These are phyloP conservation scores for Monosporascus sp. DNA, from an alignment of 2,329 filamentous ascomycete species.

Conservation along the genomic window DNA sequence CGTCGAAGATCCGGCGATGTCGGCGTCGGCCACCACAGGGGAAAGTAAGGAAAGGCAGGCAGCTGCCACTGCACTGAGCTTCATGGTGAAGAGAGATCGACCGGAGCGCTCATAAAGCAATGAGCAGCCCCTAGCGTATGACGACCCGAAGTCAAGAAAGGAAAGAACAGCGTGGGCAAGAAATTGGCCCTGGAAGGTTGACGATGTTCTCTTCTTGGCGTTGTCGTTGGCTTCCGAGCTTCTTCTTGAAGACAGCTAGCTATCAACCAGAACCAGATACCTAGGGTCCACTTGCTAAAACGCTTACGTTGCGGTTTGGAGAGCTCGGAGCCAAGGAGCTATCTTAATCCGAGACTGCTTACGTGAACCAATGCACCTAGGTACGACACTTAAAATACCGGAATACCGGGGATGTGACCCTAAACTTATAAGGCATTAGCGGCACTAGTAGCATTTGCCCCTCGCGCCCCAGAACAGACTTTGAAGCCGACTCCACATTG, in stretches of 20 bases:
- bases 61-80: slow-evolving; percentile 47
- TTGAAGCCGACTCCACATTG: no score
- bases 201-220: slow-evolving; percentile 10
- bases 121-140: slow-evolving; percentile 19
- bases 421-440: no score
- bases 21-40: slow-evolving; percentile 34
- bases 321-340: background rate
- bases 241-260: slow-evolving; percentile 13
- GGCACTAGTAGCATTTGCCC: no score
- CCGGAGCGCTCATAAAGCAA: slow-evolving; percentile 23
- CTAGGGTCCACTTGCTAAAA: background rate
- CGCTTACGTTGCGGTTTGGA: background rate
- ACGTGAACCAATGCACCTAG: background rate
- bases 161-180: slow-evolving; percentile 11
- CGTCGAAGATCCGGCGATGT: slow-evolving; percentile 33
- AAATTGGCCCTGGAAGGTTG: slow-evolving; percentile 1
- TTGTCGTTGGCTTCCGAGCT: slow-evolving; percentile 5
- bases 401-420: no score
- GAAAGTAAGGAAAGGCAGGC: slow-evolving; percentile 55
- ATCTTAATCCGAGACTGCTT: background rate
- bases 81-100: slow-evolving; percentile 34
- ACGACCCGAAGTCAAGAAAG: slow-evolving; percentile 4
- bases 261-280: slow-evolving; percentile 12
- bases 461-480: no score
- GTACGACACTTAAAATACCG: no score